These are phyloP conservation scores for Colletotrichum ledebouriae DNA, from an alignment of 2,329 filamentous ascomycete species.

Conservation along the genomic window DNA sequence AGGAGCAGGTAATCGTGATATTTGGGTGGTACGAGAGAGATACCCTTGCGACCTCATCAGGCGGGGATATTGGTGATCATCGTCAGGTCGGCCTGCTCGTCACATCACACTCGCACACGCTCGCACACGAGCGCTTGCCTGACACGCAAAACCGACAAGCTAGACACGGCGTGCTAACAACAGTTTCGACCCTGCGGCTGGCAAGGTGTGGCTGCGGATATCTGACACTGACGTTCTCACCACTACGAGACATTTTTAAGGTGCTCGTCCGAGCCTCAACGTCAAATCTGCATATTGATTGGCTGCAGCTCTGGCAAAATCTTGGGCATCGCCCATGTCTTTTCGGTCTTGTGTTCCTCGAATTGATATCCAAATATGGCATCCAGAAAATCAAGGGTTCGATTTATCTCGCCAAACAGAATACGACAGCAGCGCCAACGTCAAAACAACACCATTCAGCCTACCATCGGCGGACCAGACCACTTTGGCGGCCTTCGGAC, in stretches of 20 bases:
- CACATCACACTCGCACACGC: constrained; percentile 2
- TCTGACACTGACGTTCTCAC: not conserved
- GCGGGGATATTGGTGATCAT: constrained; percentile 10
- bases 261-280: constrained; percentile 1
- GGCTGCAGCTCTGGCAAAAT: constrained; percentile 23
- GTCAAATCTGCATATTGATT: constrained; percentile 12
- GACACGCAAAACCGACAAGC: constrained; percentile 2
- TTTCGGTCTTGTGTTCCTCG: not conserved
- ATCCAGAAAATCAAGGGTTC: constrained; percentile 1
- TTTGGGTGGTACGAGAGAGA: constrained; percentile 8
- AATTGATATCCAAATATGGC: not conserved
- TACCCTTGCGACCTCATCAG: constrained; percentile 26
- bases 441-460: constrained; percentile 6
- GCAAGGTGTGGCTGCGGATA: constrained; percentile 5
- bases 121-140: constrained; percentile 11
- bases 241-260: not conserved
- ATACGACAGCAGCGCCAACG: not conserved
- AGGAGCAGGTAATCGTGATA: not conserved
- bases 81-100: constrained; percentile 3
- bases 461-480: constrained; percentile 1
- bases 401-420: constrained; percentile 16
- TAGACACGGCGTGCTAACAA: constrained; percentile 6
- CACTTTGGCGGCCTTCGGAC: not conserved
- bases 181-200: constrained; percentile 13
- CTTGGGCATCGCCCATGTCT: not conserved